Evolutionary conservation across 2,329 filamentous ascomycete genomes (phyloP), one percentile per base, ranked within the genome.

Genomic region (Sclerotinia subarctica): DNA sequence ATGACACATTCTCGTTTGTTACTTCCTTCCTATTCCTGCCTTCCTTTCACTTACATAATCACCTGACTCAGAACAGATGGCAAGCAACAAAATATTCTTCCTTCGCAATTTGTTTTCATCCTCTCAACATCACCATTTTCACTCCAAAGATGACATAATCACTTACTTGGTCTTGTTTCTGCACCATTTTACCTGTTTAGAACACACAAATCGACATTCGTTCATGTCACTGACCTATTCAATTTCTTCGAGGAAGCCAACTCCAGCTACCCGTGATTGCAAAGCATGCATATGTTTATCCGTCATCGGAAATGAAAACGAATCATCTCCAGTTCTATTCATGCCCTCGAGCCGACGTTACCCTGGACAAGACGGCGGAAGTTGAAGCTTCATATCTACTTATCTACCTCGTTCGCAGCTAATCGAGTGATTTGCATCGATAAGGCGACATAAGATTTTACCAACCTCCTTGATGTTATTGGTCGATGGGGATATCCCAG

Each of bases 351-450:
- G 6, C 19, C 3, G 3, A 32, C 15, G 21, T 4, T n/a, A n/a
- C 21, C 21, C 4, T 11, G 38, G 35, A 21, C 19, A 13, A 38
- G 13, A 17, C 19, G 29, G 26, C 44, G 24, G 21, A 35, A 35
- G 44, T 19, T 62, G 44, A 35, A 49, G 46, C 11, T 24, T 62
- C 29, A 24, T 29, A 3, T 24, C 46, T 19, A 53, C 26, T 44
- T 8, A 32, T 13, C 11, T 35, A 15, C 42, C n/a, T 47, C 26
- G 3, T 49, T 49, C 21, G 21, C 26, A 35, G 29, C 58, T 29
- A 49, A 49, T 35, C 21, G 35, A 62, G 58, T 49, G 44, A 62
- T 35, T 62, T n/a, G 19, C 21, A 15, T 62, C 58, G 58, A 62
- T 62, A 62, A 62, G 58, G 21, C 26, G 21, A 11, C 11, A 19